A percentile compares a stretch with the other conserved stretches of the same genome.
phyloP scores from a whole-genome alignment of 169 alveolate species.

The Plasmodium chabaudi region DNA sequence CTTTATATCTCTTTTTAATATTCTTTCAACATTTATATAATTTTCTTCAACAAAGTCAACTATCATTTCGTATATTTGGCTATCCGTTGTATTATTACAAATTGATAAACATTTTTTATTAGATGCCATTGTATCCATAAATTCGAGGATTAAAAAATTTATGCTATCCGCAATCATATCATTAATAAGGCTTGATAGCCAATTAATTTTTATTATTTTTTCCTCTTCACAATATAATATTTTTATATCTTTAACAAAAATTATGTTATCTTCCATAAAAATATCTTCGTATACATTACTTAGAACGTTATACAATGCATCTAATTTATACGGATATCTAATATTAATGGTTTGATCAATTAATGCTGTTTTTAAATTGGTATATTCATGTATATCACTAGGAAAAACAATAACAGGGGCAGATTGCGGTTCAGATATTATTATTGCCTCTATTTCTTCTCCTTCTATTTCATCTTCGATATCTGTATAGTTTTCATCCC shows the following conservation, averaged over 20 bases:
- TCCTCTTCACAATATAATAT: conserved; percentile 15
- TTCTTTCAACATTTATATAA: conserved; percentile 56
- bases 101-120: conserved; percentile 11
- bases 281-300: conserved; percentile 79
- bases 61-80: conserved; percentile 53
- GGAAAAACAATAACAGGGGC: conserved; percentile 77
- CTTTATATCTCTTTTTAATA: conserved; percentile 41
- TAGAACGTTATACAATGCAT: conserved; percentile 68
- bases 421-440: conserved; percentile 71
- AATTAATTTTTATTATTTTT: conserved; percentile 57
- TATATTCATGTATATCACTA: conserved; percentile 78
- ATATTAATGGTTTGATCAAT: conserved; percentile 81
- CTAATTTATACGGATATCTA: conserved; percentile 75
- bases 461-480: not conserved
- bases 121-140: conserved; percentile 37
- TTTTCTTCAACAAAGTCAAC: conserved; percentile 51
- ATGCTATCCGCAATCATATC: conserved; percentile 86
- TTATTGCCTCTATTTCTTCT: conserved; percentile 71
- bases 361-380: conserved; percentile 75
- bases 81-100: conserved; percentile 14
- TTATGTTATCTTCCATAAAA: conserved; percentile 54
- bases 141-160: conserved; percentile 80
- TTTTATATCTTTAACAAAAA: conserved; percentile 55
- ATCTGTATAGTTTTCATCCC: not conserved
- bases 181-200: conserved; percentile 82